Evolutionary conservation across 768 basidiomycete species (phyloP), one percentile per base, ranked within the genome.

Genomic region (Leucosporidium scottii): DNA sequence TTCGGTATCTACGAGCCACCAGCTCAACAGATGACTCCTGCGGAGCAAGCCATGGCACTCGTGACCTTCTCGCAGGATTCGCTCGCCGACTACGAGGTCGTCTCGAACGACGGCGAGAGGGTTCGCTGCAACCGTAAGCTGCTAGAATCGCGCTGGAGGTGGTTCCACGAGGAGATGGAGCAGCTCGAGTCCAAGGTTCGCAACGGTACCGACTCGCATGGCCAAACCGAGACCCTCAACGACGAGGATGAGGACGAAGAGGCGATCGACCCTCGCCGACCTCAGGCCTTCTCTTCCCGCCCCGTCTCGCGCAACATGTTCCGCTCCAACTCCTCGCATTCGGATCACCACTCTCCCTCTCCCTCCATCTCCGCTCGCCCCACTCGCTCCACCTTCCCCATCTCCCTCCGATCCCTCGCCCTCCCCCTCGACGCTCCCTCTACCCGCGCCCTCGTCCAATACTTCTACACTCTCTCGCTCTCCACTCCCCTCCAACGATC

Each of bases 1-100:
- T 96, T 92, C 74, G 94, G 94, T 1, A 91, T 99, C 70, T 98
- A 97, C 76, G 87, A 89, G 73, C 88, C 92, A 0, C 92, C 93
- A 0, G 76, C 82, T 7, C 74, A 74, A 34, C 69, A 81, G 84
- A 48, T 85, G 81, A 67, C 81, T 87, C 79, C 87, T 25, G 82
- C 83, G 0, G 87, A 90, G 83, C 91, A 94, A 76, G 86, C 90
- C 76, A 82, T 93, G 59, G 92, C 91, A 18, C 82, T 98, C 25
- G 84, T 87, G 12, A 86, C 88, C 51, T 81, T 97, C 17, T 55
- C 57, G 17, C 64, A 65, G 31, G 65, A 73, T 8, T 60, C 61
- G 34, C 53, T 71, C 1, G 58, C 89, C 1, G 94, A 99, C 78
- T 97, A 94, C 73, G 90, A 93, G 75, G 82, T 58, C 12, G 8